Percentiles rank a stretch among this genome's conserved stretches.
phyloP scores from a whole-genome alignment of 805 yeast species.

The Candida montana region DNA sequence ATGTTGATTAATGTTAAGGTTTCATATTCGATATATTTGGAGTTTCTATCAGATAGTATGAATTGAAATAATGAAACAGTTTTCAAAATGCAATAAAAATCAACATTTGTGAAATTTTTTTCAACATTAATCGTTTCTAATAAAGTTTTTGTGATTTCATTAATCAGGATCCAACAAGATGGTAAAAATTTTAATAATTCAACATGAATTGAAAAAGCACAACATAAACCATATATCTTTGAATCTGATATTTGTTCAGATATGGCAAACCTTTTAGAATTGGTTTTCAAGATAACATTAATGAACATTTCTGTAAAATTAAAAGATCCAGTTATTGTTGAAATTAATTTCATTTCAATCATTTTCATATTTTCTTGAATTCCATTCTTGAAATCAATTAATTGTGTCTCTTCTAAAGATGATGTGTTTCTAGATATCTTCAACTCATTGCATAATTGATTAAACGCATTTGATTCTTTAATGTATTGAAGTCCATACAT shows the following conservation, averaged over 20 bases:
- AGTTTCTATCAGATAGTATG: slow-evolving; percentile 12
- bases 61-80: slow-evolving; percentile 14
- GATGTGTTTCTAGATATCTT: slow-evolving; percentile 6
- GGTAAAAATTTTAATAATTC: slow-evolving; percentile 9
- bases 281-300: slow-evolving; percentile 5
- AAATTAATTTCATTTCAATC: slow-evolving; percentile 12
- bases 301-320: slow-evolving; percentile 8
- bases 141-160: slow-evolving; percentile 12
- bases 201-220: slow-evolving; percentile 17
- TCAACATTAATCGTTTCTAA: slow-evolving; percentile 9
- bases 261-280: slow-evolving; percentile 5
- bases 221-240: slow-evolving; percentile 16
- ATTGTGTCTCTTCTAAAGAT: slow-evolving; percentile 7
- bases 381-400: slow-evolving; percentile 13
- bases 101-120: slow-evolving; percentile 12
- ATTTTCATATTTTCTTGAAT: slow-evolving; percentile 13
- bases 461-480: slow-evolving; percentile 10
- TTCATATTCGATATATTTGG: slow-evolving; percentile 15
- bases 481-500: slow-evolving; percentile 15
- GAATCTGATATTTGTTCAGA: slow-evolving; percentile 13
- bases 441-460: slow-evolving; percentile 10
- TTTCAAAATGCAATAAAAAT: slow-evolving; percentile 16
- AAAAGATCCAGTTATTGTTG: background rate
- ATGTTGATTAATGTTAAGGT: slow-evolving; percentile 11
- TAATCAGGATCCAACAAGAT: slow-evolving; percentile 17